A percentile compares a stretch with the other conserved stretches of the same genome.
phyloP scores from a whole-genome alignment of 768 basidiomycete species.

The Pilatotrama ljubarskyi region DNA sequence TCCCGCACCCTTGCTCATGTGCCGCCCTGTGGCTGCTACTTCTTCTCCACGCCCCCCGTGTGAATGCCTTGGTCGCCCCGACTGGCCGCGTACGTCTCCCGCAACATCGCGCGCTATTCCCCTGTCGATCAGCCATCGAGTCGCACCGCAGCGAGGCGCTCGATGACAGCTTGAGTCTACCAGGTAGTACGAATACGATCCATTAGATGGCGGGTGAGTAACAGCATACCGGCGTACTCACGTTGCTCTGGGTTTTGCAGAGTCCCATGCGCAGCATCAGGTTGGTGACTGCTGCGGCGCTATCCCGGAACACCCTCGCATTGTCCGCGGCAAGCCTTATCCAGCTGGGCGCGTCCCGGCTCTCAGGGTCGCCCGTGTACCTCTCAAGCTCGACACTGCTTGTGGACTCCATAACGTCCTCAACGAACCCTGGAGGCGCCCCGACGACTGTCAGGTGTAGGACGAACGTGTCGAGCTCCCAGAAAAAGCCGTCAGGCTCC shows the following conservation, averaged over 20 bases:
- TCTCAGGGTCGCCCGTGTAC: slow-evolving; percentile 10
- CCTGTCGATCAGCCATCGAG: neutral
- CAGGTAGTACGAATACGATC: neutral
- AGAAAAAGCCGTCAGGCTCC: slow-evolving; percentile 2
- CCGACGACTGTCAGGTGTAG: slow-evolving; percentile 14
- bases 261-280: slow-evolving; percentile 1
- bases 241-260: slow-evolving; percentile 5
- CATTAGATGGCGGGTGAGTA: neutral
- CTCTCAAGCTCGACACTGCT: slow-evolving; percentile 6
- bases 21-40: slow-evolving; percentile 11
- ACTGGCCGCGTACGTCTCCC: neutral
- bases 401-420: neutral
- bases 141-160: neutral
- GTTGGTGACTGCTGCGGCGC: neutral
- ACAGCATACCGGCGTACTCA: neutral
- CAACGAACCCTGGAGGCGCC: neutral
- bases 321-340: neutral
- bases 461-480: slow-evolving; percentile 17
- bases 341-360: slow-evolving; percentile 17
- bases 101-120: neutral
- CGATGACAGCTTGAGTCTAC: neutral
- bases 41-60: slow-evolving; percentile 17
- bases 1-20: slow-evolving; percentile 12
- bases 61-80: neutral
- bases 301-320: slow-evolving; percentile 16